Conservation (phyloP, 805 yeast species). For the Kodamaea kaohsiungensis region DNA sequence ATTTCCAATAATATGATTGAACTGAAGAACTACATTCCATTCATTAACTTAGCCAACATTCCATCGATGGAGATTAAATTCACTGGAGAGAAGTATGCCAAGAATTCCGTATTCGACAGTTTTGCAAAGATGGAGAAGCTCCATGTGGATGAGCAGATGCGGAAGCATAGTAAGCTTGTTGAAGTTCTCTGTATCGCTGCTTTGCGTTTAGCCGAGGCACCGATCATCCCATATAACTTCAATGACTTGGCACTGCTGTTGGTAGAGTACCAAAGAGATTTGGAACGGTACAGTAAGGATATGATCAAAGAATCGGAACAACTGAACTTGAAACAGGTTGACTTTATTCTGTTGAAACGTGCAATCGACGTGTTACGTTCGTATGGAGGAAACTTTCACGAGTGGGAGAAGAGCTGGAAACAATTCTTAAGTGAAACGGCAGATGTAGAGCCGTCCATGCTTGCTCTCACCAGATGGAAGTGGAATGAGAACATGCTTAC, state of each 20-base stretch:
- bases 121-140: slow-evolving; percentile 51
- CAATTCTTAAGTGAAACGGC: slow-evolving; percentile 36
- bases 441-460: slow-evolving; percentile 71
- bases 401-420: slow-evolving; percentile 67
- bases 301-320: slow-evolving; percentile 8
- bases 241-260: slow-evolving; percentile 46
- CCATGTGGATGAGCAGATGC: slow-evolving; percentile 57
- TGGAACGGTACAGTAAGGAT: slow-evolving; percentile 40
- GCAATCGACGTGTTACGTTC: slow-evolving; percentile 27
- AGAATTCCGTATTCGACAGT: slow-evolving; percentile 63
- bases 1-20: slow-evolving; percentile 37
- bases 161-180: slow-evolving; percentile 55
- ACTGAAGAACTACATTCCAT: slow-evolving; percentile 69
- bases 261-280: slow-evolving; percentile 45
- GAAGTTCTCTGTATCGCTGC: slow-evolving; percentile 54
- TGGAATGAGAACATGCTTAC: slow-evolving; percentile 71
- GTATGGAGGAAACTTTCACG: slow-evolving; percentile 46
- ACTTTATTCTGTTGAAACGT: slow-evolving; percentile 23
- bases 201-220: slow-evolving; percentile 68
- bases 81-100: slow-evolving; percentile 44
- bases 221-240: slow-evolving; percentile 72
- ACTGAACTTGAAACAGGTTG: slow-evolving; percentile 20
- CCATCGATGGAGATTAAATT: slow-evolving; percentile 66
- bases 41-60: slow-evolving; percentile 62
- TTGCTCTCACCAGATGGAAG: slow-evolving; percentile 72